Evolutionary conservation across 179 eudicot species (phyloP).

Genomic region (Corrigiola litoralis): DNA sequence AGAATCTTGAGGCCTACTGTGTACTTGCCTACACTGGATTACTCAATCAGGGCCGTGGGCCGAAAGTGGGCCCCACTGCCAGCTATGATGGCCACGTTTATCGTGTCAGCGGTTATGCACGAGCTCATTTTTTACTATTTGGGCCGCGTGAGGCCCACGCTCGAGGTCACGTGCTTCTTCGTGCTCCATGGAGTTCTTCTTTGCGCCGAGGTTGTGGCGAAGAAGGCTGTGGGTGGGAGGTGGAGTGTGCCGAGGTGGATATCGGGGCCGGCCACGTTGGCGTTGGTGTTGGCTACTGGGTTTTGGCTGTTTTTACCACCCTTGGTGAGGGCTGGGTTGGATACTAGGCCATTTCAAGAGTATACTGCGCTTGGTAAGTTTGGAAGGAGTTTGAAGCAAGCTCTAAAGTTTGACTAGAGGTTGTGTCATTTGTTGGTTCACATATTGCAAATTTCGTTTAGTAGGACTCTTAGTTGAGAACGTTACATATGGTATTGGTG

Average conservation of each 20-base stretch:
- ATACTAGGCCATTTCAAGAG: constrained; percentile 42
- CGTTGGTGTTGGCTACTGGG: constrained; percentile 50
- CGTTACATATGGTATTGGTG: too few relatives aligned
- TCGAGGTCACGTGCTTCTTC: constrained; percentile 53
- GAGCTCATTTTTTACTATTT: constrained; percentile 57
- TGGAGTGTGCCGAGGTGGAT: constrained; percentile 36
- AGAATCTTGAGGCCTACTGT: constrained; percentile 48
- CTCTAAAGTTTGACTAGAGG: constrained; percentile 1
- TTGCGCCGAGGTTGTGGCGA: constrained; percentile 34
- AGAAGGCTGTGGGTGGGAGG: constrained; percentile 27
- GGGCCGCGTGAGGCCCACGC: constrained; percentile 47
- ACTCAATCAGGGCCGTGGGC: constrained; percentile 22
- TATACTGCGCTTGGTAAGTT: constrained; percentile 33
- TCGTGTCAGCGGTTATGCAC: constrained; percentile 59
- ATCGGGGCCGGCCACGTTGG: constrained; percentile 28
- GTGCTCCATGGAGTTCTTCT: constrained; percentile 51
- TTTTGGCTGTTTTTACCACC: constrained; percentile 80
- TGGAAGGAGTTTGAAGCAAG: constrained; percentile 22
- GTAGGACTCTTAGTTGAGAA: too few relatives aligned
- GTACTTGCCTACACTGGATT: constrained; percentile 39
- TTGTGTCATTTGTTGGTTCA: too few relatives aligned
- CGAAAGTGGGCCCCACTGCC: constrained; percentile 25
- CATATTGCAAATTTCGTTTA: too few relatives aligned
- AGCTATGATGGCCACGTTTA: constrained; percentile 37
- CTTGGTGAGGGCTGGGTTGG: constrained; percentile 36